Base-by-base conservation (phyloP, 495 filamentous ascomycete genomes). In the Chaetomium tenue region DNA sequence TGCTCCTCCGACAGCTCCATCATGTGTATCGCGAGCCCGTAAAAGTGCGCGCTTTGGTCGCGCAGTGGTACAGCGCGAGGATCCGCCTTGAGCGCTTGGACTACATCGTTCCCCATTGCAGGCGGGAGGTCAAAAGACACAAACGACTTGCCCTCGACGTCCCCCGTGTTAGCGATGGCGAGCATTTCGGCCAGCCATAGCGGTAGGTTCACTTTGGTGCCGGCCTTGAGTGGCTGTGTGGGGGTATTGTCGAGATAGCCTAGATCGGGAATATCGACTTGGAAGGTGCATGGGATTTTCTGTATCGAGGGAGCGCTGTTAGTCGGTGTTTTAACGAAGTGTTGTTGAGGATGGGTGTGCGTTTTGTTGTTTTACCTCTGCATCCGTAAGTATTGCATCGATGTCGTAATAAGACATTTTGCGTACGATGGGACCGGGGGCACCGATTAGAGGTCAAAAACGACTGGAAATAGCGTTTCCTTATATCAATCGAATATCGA, bases 151-250 rank as follows among this genome's bases (percentile, higher is more conserved):
- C 72, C 72, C 56, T 77, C 76, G 25, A 70, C 64, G 65, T 82
- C 23, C 81, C 83, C 61, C 37, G 85, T 82, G 48, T 82, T 83
- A 61, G 88, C 89, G 52, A 96, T 88, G 51, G 91, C 93, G 30
- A 98, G 89, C 84, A 96, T 93, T 77, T 97, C 91, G 63, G 89
- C 91, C n/a, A 98, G 87, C 95, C 95, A 98, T 74, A 98, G 81
- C 42, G 94, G 95, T 0, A 98, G 86, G 62, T 89, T 86, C 61
- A 97, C 80, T 37, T 86, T 85, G 3, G 91, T 92, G 40, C 90
- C 89, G 50, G 87, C 75, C 77, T 91, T 92, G 66, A 98, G 89
- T n/a, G 80, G 73, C 26, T 78, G 79, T 11, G 72, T 70, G 4
- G 81, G 71, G 52, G 78, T 82, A 72, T 92, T 94, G 71, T 97